Conservation (phyloP, 768 basidiomycete genomes). For the Tulasnella sp. region DNA sequence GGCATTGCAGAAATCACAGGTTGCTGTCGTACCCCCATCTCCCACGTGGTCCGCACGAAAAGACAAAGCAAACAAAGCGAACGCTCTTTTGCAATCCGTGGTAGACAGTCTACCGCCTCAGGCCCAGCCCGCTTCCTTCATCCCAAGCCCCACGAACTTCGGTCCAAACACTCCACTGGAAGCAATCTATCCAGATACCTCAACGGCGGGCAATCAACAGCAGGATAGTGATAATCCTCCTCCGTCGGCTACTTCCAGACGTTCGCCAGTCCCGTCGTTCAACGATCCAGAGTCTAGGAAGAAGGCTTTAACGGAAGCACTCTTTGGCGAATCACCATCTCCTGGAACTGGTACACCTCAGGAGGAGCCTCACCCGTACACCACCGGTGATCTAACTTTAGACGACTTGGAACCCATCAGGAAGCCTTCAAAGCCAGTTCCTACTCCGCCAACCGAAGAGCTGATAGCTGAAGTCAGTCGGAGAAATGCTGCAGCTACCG, state of each 20-base stretch:
- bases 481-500: conserved; percentile 54
- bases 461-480: conserved; percentile 56
- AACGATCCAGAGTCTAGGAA: conserved; percentile 11
- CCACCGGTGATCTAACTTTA: background rate
- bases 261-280: conserved; percentile 7
- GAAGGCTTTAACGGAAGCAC: conserved; percentile 11
- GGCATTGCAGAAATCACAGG: background rate
- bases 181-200: background rate
- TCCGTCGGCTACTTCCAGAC: background rate
- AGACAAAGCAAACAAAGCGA: conserved; percentile 49
- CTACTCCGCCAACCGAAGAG: conserved; percentile 32
- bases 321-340: conserved; percentile 13
- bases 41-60: background rate
- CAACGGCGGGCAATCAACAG: background rate
- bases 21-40: background rate
- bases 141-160: background rate
- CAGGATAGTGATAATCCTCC: background rate
- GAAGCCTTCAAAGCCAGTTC: background rate
- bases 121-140: background rate
- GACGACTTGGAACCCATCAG: conserved; percentile 3
- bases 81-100: conserved; percentile 53
- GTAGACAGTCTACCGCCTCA: conserved; percentile 36
- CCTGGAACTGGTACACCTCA: background rate
- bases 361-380: background rate
- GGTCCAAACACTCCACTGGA: background rate